Percentiles rank a stretch among this genome's conserved stretches.
Evolutionary conservation across 306 rosid genomes (phyloP).

Genomic region (Lagenaria siceraria): DNA sequence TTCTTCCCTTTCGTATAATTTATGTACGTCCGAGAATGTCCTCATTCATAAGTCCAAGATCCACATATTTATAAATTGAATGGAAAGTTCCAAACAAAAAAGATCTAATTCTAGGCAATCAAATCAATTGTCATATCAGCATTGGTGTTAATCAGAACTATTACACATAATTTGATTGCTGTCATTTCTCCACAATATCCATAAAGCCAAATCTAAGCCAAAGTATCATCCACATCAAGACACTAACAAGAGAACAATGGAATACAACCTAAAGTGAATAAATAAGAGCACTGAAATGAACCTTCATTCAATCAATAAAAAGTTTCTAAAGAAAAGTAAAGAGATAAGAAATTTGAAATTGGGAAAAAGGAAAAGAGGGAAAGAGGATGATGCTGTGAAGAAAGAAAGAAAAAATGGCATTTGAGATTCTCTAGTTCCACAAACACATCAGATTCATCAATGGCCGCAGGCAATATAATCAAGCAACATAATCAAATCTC

Average conservation of each 20-base stretch:
- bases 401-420: background rate
- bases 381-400: background rate
- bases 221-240: too few species aligned
- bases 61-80: background rate
- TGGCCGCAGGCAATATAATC: too few species aligned
- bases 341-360: background rate
- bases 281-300: background rate
- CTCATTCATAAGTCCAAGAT: background rate
- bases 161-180: background rate
- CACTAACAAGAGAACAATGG: background rate
- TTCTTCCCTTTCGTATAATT: too few species aligned
- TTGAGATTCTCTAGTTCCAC: slow-evolving; percentile 5
- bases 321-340: background rate
- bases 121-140: background rate
- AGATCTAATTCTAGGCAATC: background rate
- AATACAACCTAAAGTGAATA: background rate
- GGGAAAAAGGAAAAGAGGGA: background rate
- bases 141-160: background rate
- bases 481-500: slow-evolving; percentile 23
- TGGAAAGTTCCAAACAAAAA: background rate
- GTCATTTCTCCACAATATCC: too few species aligned
- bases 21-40: background rate
- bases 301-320: background rate
- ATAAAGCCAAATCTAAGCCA: too few species aligned
- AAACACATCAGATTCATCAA: background rate